Percentiles rank a stretch among this genome's conserved stretches.
phyloP scores from a whole-genome alignment of 1,284 basidiomycete species.

The Leucoagaricus sp. region DNA sequence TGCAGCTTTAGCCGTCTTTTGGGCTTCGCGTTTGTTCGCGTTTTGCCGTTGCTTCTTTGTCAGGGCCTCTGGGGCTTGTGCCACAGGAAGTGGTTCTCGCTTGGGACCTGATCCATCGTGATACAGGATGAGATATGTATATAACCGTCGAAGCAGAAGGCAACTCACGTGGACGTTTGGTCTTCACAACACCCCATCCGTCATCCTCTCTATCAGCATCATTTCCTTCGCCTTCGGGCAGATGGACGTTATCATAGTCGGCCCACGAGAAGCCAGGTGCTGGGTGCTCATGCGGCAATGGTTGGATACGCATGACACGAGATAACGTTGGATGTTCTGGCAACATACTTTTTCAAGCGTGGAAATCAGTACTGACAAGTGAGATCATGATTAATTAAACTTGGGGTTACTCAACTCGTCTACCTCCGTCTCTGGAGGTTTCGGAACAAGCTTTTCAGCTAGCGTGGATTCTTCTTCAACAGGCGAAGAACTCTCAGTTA shows the following conservation, averaged over 20 bases:
- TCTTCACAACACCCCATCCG: constrained; percentile 73
- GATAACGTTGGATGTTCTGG: constrained; percentile 55
- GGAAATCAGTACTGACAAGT: too few species aligned
- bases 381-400: constrained; percentile 14
- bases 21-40: constrained; percentile 54
- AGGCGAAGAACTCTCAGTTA: constrained; percentile 56
- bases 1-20: constrained; percentile 57
- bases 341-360: constrained; percentile 52
- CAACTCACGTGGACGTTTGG: constrained; percentile 50
- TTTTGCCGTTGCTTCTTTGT: constrained; percentile 75
- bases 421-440: constrained; percentile 60
- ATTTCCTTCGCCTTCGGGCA: constrained; percentile 42
- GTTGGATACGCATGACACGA: constrained; percentile 65
- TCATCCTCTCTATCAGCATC: constrained; percentile 60
- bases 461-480: constrained; percentile 47
- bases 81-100: constrained; percentile 8
- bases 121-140: not conserved
- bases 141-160: not conserved
- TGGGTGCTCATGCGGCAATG: constrained; percentile 54
- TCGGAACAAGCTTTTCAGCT: constrained; percentile 60
- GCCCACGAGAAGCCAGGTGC: constrained; percentile 70
- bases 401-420: constrained; percentile 54
- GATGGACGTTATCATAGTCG: constrained; percentile 71
- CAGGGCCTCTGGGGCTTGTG: constrained; percentile 42
- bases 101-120: constrained; percentile 6